These are phyloP conservation scores for Plenodomus tracheiphilus DNA, from an alignment of 2,329 filamentous ascomycete species.

Conservation along the genomic window DNA sequence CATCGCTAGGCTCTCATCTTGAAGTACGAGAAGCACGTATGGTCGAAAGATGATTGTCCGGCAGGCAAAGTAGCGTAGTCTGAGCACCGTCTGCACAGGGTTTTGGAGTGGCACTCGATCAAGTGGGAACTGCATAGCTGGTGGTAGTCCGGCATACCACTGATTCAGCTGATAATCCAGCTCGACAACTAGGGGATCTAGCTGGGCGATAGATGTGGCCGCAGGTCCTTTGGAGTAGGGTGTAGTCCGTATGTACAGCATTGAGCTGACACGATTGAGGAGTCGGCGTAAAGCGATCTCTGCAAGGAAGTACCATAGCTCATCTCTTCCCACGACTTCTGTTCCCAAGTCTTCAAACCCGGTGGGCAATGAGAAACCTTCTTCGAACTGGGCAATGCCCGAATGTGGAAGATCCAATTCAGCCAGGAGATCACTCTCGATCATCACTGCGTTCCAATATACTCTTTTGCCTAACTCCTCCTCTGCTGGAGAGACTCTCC, in stretches of 20 bases:
- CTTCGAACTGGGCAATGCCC: constrained; percentile 80
- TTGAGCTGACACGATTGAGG: constrained; percentile 76
- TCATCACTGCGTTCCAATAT: constrained; percentile 82
- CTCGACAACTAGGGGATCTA: constrained; percentile 78
- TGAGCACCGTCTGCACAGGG: constrained; percentile 76
- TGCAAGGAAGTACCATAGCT: constrained; percentile 84
- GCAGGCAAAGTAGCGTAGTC: constrained; percentile 81
- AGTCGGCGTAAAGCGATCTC: constrained; percentile 79
- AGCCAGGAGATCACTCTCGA: constrained; percentile 76
- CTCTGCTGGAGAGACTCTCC: constrained; percentile 69
- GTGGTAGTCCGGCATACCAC: constrained; percentile 80
- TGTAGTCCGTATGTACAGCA: constrained; percentile 73
- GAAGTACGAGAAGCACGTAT: constrained; percentile 77
- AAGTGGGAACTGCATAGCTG: constrained; percentile 77
- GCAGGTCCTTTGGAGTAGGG: constrained; percentile 39
- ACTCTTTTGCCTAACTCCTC: constrained; percentile 75
- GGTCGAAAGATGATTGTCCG: constrained; percentile 85
- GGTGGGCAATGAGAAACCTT: constrained; percentile 75
- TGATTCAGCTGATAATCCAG: constrained; percentile 81
- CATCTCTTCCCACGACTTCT: constrained; percentile 69
- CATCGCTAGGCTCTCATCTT: constrained; percentile 72
- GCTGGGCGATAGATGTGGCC: constrained; percentile 69
- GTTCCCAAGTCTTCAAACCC: constrained; percentile 73
- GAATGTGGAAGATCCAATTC: constrained; percentile 82
- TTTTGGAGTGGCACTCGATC: constrained; percentile 68